Base-by-base conservation (phyloP, 176 grass and related monocot genomes). In the Stipa capillata region DNA sequence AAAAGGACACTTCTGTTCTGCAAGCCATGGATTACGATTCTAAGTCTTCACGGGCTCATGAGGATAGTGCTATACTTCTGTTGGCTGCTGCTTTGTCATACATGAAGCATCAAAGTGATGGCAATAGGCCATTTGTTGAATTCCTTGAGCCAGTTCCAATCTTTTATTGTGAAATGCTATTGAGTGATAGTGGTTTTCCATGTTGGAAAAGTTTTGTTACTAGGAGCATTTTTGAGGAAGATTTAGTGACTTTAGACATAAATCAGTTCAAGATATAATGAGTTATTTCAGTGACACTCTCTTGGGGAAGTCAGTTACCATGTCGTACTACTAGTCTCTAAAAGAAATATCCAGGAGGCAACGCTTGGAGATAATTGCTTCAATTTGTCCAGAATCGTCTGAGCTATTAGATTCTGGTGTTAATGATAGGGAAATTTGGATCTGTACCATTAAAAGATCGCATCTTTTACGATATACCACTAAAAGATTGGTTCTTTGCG, bases 71-170 rank as follows among this genome's bases (percentile, higher is more conserved):
- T 87, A 65, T 97, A 77, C 85, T 94, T 88, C 73, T 97, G 73
- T 78, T 97, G 14, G 91, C 94, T 66, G 87, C 89, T 72, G 87
- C 88, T 86, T 90, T 97, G 40, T 87, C 87, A 73, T 97, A 86
- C 69, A 76, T 90, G 53, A 86, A 77, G 15, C 84, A 63, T 87
- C 78, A 87, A 51, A 54, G 53, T 63, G 34, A 81, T 82, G 70
- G 27, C 29, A n/a, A 79, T 81, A 72, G 39, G 76, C 77, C 59
- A 77, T 74, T 82, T 92, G 77, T 52, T 81, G 66, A 82, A 67
- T 77, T 62, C 56, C 66, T 85, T 82, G 64, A 44, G 63, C 52
- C 65, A 73, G 74, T 94, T 76, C 60, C 52, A 14, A 71, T 60
- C 42, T 94, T 97, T 77, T 97, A 94, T 79, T 63, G 66, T 66